A percentile compares a stretch with the other conserved stretches of the same genome.
Evolutionary conservation across 768 basidiomycete genomes (phyloP).

Genomic region (Lanmaoa rubissima): DNA sequence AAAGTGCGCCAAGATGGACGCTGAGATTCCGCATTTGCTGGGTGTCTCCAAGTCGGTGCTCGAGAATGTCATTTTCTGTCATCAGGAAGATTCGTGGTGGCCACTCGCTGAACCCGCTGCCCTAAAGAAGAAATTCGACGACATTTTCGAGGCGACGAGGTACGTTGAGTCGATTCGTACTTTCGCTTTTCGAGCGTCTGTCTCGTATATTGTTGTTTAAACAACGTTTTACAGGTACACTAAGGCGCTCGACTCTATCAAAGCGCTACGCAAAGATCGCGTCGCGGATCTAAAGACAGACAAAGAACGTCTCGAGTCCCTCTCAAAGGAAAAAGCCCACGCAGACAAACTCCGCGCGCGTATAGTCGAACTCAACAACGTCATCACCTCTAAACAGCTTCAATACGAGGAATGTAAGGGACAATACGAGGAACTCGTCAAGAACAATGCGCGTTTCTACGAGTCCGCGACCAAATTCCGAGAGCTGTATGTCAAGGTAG

Average conservation of each 20-base stretch:
- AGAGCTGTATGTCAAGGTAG: conserved; percentile 73
- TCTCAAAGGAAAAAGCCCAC: conserved; percentile 80
- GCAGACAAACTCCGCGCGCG: conserved; percentile 79
- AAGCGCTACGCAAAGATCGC: conserved; percentile 85
- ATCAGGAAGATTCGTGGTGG: conserved; percentile 99
- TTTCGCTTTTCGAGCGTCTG: neutral
- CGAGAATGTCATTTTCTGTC: conserved; percentile 99
- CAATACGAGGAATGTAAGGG: conserved; percentile 71
- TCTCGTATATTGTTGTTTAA: neutral
- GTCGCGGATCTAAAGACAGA: conserved; percentile 90
- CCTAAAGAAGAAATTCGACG: conserved; percentile 98
- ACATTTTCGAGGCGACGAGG: conserved; percentile 99
- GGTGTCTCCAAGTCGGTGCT: conserved; percentile 98
- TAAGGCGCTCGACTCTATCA: conserved; percentile 93
- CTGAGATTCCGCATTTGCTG: conserved; percentile 87
- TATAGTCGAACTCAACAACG: conserved; percentile 55
- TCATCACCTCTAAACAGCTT: conserved; percentile 67
- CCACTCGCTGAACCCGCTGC: conserved; percentile 87
- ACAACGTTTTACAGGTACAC: conserved; percentile 66
- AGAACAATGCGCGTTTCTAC: conserved; percentile 75
- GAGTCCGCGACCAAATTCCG: conserved; percentile 83
- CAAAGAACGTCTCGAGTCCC: conserved; percentile 76
- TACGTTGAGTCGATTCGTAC: conserved; percentile 29
- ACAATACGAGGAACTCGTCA: conserved; percentile 60
- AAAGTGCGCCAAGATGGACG: conserved; percentile 95